Percentiles rank a stretch among this genome's conserved stretches.
These are phyloP conservation scores for Groenewaldozyma auringiensis DNA, from an alignment of 1,139 yeast genomes.

Conservation along the genomic window DNA sequence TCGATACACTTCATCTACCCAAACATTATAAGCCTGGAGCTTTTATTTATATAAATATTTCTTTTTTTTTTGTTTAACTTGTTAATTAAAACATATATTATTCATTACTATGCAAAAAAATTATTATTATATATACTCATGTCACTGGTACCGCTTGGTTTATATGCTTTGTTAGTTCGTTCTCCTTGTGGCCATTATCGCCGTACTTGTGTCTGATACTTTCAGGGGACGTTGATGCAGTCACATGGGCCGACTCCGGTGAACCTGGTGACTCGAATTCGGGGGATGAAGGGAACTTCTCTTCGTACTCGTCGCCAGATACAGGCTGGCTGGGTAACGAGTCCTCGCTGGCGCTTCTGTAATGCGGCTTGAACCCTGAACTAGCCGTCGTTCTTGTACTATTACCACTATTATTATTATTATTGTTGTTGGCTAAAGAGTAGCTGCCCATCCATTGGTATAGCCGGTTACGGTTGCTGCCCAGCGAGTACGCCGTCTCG, in stretches of 20 bases:
- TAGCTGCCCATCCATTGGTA: constrained; percentile 1
- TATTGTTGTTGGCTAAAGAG: not conserved
- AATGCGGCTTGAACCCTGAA: not conserved
- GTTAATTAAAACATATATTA: not conserved
- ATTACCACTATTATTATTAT: too few relatives aligned
- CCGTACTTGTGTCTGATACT: not conserved
- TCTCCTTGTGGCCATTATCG: not conserved
- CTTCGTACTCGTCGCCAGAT: constrained; percentile 2
- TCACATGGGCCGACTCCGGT: not conserved
- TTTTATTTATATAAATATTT: too few relatives aligned
- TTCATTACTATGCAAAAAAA: not conserved
- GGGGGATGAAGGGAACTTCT: not conserved
- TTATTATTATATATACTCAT: too few relatives aligned
- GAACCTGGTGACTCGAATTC: not conserved
- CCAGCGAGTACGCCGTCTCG: constrained; percentile 8
- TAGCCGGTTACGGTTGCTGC: constrained; percentile 1
- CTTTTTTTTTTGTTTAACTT: too few relatives aligned
- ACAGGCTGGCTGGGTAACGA: not conserved
- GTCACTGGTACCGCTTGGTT: not conserved
- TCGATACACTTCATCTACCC: not conserved
- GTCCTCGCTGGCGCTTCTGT: constrained; percentile 2
- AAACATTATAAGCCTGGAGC: not conserved
- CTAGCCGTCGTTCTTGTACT: not conserved
- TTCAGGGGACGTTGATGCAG: constrained; percentile 1
- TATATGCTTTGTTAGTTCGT: not conserved